Evolutionary conservation across 2,329 filamentous ascomycete genomes (phyloP).

Genomic region (Ciborinia camelliae): DNA sequence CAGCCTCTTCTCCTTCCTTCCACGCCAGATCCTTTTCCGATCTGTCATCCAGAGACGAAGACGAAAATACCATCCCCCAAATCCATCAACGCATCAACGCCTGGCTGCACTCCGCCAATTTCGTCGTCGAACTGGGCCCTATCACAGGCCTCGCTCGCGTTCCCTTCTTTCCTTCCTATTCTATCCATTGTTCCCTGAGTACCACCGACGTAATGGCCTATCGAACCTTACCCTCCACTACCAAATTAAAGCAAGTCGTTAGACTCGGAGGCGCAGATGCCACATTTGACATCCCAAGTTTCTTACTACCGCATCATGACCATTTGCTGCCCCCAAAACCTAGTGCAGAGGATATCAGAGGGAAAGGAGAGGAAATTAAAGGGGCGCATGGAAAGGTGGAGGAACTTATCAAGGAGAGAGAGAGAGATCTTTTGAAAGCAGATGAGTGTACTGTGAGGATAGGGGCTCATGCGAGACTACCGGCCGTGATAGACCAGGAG

Average conservation of each 20-base stretch:
- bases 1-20: no score
- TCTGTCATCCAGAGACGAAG: slow-evolving; percentile 22
- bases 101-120: slow-evolving; percentile 52
- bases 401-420: slow-evolving; percentile 39
- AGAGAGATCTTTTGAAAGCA: slow-evolving; percentile 35
- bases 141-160: slow-evolving; percentile 47
- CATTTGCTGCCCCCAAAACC: slow-evolving; percentile 46
- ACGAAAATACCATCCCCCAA: slow-evolving; percentile 41
- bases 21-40: slow-evolving; percentile 37
- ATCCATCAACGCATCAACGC: slow-evolving; percentile 46
- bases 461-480: slow-evolving; percentile 47
- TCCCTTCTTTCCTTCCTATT: slow-evolving; percentile 40
- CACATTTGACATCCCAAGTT: slow-evolving; percentile 47
- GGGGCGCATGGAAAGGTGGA: slow-evolving; percentile 45
- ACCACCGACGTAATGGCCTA: not conserved
- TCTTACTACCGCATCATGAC: slow-evolving; percentile 52
- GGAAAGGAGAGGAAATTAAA: slow-evolving; percentile 38
- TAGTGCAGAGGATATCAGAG: slow-evolving; percentile 37
- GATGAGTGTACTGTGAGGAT: slow-evolving; percentile 49
- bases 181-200: not conserved
- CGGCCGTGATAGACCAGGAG: slow-evolving; percentile 49
- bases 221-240: slow-evolving; percentile 31
- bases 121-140: slow-evolving; percentile 47
- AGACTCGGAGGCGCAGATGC: slow-evolving; percentile 50
- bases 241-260: slow-evolving; percentile 46